A percentile compares a stretch with the other conserved stretches of the same genome.
phyloP scores from a whole-genome alignment of 768 basidiomycete species.

The Leccinum disarticulatum region DNA sequence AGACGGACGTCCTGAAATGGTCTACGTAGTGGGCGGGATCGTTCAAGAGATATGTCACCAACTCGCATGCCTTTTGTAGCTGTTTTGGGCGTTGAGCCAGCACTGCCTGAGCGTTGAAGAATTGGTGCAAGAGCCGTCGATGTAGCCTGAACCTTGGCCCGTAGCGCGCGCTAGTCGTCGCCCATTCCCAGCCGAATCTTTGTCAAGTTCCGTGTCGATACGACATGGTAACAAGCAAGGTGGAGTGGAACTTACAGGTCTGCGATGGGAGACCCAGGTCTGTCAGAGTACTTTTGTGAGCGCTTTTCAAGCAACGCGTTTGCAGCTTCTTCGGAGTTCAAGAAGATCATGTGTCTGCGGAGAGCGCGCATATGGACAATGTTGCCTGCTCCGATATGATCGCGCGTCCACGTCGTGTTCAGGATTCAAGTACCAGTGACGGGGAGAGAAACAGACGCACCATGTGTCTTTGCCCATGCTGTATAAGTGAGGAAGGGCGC shows the following conservation, averaged over 20 bases:
- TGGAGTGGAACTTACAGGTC: constrained; percentile 7
- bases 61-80: constrained; percentile 11
- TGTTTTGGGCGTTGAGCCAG: constrained; percentile 18
- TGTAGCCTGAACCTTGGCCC: constrained; percentile 24
- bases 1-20: constrained; percentile 15
- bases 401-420: not conserved
- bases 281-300: constrained; percentile 48
- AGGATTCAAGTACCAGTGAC: not conserved
- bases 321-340: constrained; percentile 48
- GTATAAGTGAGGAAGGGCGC: constrained; percentile 17
- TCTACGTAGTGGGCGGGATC: constrained; percentile 7
- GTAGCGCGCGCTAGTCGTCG: constrained; percentile 15
- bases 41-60: constrained; percentile 7
- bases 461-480: constrained; percentile 21
- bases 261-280: constrained; percentile 2
- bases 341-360: constrained; percentile 46
- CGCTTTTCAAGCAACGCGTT: constrained; percentile 52
- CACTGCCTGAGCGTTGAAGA: constrained; percentile 13
- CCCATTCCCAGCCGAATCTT: constrained; percentile 25
- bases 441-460: constrained; percentile 3
- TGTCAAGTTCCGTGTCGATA: not conserved
- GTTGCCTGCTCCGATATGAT: not conserved
- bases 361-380: constrained; percentile 30
- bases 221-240: not conserved
- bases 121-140: constrained; percentile 21